These are phyloP conservation scores for Microcyclospora tardicrescens DNA, from an alignment of 2,329 filamentous ascomycete genomes.

Conservation along the genomic window DNA sequence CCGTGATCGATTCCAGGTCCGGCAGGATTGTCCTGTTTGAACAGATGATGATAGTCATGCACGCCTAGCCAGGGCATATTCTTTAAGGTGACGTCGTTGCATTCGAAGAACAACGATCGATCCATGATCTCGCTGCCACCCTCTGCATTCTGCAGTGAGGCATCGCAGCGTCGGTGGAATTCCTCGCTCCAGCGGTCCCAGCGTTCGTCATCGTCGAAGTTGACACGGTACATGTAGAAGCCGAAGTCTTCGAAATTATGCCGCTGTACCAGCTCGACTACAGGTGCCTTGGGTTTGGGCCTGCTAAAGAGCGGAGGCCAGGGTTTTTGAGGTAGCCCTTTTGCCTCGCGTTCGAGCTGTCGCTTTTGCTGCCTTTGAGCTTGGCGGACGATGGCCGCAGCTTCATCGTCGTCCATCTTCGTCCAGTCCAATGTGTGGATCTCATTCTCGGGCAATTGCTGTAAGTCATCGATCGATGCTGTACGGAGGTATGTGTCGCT, in stretches of 20 bases:
- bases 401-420: too few species aligned
- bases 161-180: background rate
- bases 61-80: background rate
- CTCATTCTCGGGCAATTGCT: too few species aligned
- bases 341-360: too few species aligned
- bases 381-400: too few species aligned
- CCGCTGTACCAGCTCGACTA: background rate
- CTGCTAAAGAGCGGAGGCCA: too few species aligned
- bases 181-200: conserved; percentile 1
- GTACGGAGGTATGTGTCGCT: too few species aligned
- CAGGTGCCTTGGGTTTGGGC: background rate
- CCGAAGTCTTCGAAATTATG: conserved; percentile 1
- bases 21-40: background rate
- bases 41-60: background rate
- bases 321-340: too few species aligned
- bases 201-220: background rate
- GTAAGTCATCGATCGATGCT: too few species aligned
- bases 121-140: background rate
- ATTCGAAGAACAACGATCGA: background rate
- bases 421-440: too few species aligned
- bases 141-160: background rate
- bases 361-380: too few species aligned
- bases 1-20: background rate
- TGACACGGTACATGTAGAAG: background rate
- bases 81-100: background rate